These are phyloP conservation scores for Plasmodium gonderi DNA, from an alignment of 169 alveolate species.

Conservation along the genomic window DNA sequence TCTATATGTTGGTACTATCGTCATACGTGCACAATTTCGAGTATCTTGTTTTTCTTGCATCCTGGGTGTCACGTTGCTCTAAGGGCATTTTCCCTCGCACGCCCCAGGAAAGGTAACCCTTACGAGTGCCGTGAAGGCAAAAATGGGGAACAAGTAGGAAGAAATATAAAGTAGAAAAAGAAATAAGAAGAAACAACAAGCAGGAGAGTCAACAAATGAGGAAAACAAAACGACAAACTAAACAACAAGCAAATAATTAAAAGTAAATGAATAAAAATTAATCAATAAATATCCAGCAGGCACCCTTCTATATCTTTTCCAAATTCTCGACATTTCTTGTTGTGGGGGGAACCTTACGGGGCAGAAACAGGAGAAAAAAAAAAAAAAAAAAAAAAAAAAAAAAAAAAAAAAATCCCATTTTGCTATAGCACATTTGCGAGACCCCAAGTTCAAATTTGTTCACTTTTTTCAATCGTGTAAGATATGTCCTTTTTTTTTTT, in stretches of 20 bases:
- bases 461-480: no score
- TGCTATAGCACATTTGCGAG: background rate
- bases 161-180: background rate
- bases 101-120: background rate
- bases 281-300: no score
- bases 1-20: background rate
- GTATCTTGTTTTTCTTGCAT: background rate
- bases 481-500: no score
- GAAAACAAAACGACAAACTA: background rate
- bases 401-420: background rate
- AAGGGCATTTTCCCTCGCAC: background rate
- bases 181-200: background rate
- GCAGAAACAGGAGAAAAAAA: background rate
- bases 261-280: no score
- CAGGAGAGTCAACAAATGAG: background rate
- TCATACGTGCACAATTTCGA: background rate
- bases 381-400: background rate
- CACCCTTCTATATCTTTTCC: no score
- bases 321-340: no score
- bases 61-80: background rate
- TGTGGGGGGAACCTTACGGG: background rate
- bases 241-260: background rate
- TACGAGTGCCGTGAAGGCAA: background rate
- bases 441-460: no score
- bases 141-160: background rate